phyloP scores from a whole-genome alignment of 768 basidiomycete genomes.

The Phylloporus scabripes region DNA sequence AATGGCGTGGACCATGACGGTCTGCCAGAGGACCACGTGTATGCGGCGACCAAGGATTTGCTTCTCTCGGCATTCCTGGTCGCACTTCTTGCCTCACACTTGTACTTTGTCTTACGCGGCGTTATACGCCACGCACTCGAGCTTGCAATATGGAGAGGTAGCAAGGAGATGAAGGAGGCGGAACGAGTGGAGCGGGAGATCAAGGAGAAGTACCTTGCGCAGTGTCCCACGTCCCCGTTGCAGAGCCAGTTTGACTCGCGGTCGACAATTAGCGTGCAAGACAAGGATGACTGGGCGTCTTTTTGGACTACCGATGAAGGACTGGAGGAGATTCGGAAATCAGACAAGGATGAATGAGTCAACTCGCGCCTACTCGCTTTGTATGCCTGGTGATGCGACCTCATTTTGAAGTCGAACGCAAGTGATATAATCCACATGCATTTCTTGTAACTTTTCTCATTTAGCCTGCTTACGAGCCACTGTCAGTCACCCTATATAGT shows the following conservation, averaged over 20 bases:
- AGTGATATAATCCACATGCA: neutral
- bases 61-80: constrained; percentile 63
- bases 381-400: neutral
- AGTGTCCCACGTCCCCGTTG: constrained; percentile 10
- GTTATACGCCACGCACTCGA: constrained; percentile 66
- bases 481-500: neutral
- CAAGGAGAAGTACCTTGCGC: constrained; percentile 38
- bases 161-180: constrained; percentile 55
- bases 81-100: constrained; percentile 82
- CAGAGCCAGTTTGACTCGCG: neutral
- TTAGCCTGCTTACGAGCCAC: neutral
- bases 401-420: neutral
- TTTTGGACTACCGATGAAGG: constrained; percentile 79
- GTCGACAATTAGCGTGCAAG: neutral
- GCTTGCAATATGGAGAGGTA: constrained; percentile 71
- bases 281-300: constrained; percentile 27
- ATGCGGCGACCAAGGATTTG: constrained; percentile 42
- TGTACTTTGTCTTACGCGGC: constrained; percentile 63
- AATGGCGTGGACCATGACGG: constrained; percentile 10
- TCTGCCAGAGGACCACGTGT: constrained; percentile 12
- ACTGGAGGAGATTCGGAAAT: constrained; percentile 61
- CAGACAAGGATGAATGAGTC: constrained; percentile 52
- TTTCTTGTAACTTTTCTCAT: constrained; percentile 1
- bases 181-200: constrained; percentile 52
- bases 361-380: neutral